phyloP scores from a whole-genome alignment of 345 rosid genomes.

The Gossypium turneri region DNA sequence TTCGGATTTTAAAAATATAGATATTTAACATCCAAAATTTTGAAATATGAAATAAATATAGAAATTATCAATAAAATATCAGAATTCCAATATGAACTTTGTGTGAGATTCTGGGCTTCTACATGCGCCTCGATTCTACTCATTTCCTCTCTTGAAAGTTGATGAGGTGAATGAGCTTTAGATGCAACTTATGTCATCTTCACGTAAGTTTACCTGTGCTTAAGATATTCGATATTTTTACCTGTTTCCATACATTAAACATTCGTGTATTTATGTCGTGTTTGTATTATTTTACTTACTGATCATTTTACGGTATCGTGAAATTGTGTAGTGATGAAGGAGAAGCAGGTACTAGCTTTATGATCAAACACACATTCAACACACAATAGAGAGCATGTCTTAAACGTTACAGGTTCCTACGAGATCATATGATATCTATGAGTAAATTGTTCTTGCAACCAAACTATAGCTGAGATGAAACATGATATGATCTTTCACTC shows the following conservation, averaged over 20 bases:
- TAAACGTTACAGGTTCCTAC: constrained; percentile 8
- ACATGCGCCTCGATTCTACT: not conserved
- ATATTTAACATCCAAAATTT: too few species aligned
- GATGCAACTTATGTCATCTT: too few species aligned
- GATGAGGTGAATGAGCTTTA: not conserved
- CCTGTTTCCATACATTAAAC: not conserved
- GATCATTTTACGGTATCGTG: not conserved
- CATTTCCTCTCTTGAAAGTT: not conserved
- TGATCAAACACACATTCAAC: not conserved
- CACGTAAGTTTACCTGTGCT: not conserved
- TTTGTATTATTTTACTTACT: not conserved
- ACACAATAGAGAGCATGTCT: not conserved
- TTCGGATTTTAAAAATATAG: too few species aligned
- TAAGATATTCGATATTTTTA: not conserved
- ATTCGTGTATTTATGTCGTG: not conserved
- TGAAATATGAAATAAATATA: too few species aligned
- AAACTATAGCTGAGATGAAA: constrained; percentile 11
- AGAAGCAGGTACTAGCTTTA: not conserved
- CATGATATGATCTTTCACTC: not conserved
- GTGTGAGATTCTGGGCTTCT: not conserved
- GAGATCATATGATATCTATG: not conserved
- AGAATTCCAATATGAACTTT: too few species aligned
- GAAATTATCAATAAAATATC: too few species aligned
- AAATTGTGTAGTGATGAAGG: not conserved
- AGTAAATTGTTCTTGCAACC: constrained; percentile 13